Conservation (phyloP, 495 filamentous ascomycete genomes). For the Filosporella fistucella region DNA sequence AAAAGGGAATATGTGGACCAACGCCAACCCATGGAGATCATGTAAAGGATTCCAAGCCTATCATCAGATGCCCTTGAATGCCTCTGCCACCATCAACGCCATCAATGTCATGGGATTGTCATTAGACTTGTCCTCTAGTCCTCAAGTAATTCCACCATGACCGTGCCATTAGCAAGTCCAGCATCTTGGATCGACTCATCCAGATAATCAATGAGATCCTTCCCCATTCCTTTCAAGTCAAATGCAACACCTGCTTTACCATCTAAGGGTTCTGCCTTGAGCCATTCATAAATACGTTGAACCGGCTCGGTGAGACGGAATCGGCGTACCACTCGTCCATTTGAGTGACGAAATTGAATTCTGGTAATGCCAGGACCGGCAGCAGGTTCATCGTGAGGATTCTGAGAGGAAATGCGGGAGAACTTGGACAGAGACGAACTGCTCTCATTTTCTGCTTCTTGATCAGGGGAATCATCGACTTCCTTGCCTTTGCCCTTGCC, state of each 20-base stretch:
- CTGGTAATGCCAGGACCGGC: conserved; percentile 68
- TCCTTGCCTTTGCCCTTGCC: conserved; percentile 53
- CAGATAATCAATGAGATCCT: conserved; percentile 72
- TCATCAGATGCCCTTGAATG: background rate
- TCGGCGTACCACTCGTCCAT: conserved; percentile 74
- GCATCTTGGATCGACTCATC: conserved; percentile 73
- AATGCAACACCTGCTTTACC: conserved; percentile 76
- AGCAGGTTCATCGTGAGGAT: conserved; percentile 73
- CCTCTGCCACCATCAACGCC: too few relatives aligned
- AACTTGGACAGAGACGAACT: conserved; percentile 37
- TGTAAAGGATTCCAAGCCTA: conserved; percentile 4
- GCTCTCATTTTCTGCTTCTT: conserved; percentile 1
- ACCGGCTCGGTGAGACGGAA: conserved; percentile 81
- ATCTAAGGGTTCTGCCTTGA: conserved; percentile 76
- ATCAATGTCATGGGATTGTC: conserved; percentile 1
- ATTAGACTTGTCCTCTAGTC: conserved; percentile 37
- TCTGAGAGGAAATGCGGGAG: conserved; percentile 59
- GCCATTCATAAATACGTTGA: conserved; percentile 86
- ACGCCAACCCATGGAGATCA: too few relatives aligned
- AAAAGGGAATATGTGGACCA: background rate
- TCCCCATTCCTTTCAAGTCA: conserved; percentile 77
- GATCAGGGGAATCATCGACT: conserved; percentile 31
- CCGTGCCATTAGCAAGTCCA: conserved; percentile 81
- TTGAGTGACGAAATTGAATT: conserved; percentile 84
- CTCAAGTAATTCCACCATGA: conserved; percentile 88